Evolutionary conservation across 805 yeast genomes (phyloP), one percentile per base, ranked within the genome.

Genomic region (Zygosaccharomyces bailii): DNA sequence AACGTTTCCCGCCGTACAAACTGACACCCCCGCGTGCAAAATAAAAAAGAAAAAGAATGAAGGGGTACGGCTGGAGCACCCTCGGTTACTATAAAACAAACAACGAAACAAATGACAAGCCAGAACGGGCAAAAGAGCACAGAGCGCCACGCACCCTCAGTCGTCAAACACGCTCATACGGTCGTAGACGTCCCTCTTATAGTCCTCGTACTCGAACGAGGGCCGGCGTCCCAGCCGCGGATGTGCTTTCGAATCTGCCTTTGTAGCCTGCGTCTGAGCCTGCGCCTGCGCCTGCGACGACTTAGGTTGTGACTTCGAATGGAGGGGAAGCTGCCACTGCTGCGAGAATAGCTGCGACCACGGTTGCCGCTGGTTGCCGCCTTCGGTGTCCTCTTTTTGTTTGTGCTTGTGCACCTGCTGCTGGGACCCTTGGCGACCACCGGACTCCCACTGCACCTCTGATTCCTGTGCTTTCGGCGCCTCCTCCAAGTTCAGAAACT

Each of bases 171-270:
- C 48, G 40, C 59, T 60, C 30, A 58, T 36, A 16, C 56, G 45
- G 33, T 61, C 53, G 43, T 63, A 61, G 40, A 56, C 37, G 43
- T 60, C 65, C 42, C 61, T 61, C 45, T 61, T 63, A 48, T 51
- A 61, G 39, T 63, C 67, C 39, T 63, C 67, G 36, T 53, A 46
- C 14, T 54, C 55, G 24, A 62, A 57, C 9, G 65, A 60, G 4
- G 63, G 55, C 33, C 65, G 53, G 16, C 49, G 46, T 9, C 38
- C 34, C 32, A 50, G 25, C 25, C 25, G 25, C 25, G 25, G 25
- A 6, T 21, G 25, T 9, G 25, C 25, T 9, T 21, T 21, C 9
- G 25, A 5, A 19, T 46, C 43, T 5, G 55, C 50, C n/a, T 30
- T 21, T 14, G 32, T 5, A 18, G 17, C 21, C 39, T 16, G 34